These are phyloP conservation scores for Lonicera japonica DNA, from an alignment of 129 eudicot species.

Conservation along the genomic window DNA sequence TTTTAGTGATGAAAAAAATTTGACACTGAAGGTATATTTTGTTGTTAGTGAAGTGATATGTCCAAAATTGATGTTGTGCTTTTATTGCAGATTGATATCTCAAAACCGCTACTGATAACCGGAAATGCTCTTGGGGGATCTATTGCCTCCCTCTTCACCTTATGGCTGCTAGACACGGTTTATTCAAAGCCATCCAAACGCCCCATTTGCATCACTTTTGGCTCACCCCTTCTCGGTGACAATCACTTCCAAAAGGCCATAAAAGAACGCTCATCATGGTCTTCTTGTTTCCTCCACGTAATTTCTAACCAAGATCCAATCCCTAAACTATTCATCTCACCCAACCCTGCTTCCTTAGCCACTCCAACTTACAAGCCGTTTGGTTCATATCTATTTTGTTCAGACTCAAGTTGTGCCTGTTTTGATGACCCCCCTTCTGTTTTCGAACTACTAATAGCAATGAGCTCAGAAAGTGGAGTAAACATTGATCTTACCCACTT, in stretches of 20 bases:
- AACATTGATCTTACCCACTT: background rate
- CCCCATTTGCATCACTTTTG: conserved; percentile 45
- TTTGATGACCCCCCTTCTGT: conserved; percentile 34
- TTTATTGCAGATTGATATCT: conserved; percentile 10
- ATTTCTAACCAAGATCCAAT: conserved; percentile 26
- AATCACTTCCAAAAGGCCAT: conserved; percentile 25
- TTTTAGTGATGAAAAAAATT: no score
- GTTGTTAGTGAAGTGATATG: no score
- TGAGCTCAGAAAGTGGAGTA: background rate
- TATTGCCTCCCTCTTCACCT: conserved; percentile 31
- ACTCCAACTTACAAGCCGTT: conserved; percentile 27
- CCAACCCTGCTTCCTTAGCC: background rate
- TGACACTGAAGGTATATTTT: no score
- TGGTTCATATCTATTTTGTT: conserved; percentile 34
- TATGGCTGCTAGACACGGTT: conserved; percentile 26
- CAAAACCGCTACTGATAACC: conserved; percentile 25
- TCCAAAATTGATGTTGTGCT: no score
- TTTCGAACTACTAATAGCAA: conserved; percentile 17
- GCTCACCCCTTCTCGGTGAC: conserved; percentile 51
- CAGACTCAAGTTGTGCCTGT: conserved; percentile 28
- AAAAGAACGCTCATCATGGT: conserved; percentile 39
- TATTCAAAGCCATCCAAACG: conserved; percentile 20
- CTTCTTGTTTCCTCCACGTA: conserved; percentile 33
- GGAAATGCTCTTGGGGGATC: conserved; percentile 29
- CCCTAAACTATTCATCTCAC: conserved; percentile 22